phyloP scores from a whole-genome alignment of 257 asterid genomes.

The Solanum okadae region DNA sequence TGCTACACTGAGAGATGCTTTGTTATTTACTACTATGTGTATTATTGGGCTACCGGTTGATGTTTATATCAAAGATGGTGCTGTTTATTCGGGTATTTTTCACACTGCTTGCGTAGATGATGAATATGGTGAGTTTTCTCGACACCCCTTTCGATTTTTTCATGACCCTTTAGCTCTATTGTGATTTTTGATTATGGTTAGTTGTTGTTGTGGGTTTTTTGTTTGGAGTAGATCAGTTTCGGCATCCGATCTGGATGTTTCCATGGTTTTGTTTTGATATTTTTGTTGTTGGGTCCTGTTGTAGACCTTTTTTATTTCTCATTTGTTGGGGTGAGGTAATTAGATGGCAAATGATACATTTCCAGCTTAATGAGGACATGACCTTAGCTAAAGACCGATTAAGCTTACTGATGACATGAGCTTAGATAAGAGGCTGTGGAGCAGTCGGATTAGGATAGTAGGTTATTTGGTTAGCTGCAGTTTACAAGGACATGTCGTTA shows the following conservation, averaged over 20 bases:
- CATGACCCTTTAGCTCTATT: neutral
- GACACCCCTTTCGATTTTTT: neutral
- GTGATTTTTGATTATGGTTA: neutral
- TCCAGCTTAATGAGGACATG: neutral
- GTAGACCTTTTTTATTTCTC: neutral
- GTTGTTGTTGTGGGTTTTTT: neutral
- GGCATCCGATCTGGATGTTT: neutral
- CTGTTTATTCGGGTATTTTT: constrained; percentile 75
- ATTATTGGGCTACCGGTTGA: constrained; percentile 72
- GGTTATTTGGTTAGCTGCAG: neutral
- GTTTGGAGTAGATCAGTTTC: neutral
- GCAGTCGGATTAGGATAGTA: neutral
- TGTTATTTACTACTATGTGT: constrained; percentile 63
- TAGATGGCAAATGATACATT: neutral
- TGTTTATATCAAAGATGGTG: constrained; percentile 76
- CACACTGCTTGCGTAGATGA: constrained; percentile 63
- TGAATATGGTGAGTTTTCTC: constrained; percentile 43
- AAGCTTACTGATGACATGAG: neutral
- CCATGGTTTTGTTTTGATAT: neutral
- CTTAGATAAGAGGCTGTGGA: neutral
- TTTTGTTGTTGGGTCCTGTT: neutral
- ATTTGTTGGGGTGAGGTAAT: neutral
- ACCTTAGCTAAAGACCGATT: neutral
- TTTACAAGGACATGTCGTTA: neutral
- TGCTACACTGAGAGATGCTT: constrained; percentile 38